Evolutionary conservation across 257 asterid species (phyloP).

Genomic region (Ophiorrhiza pumila): DNA sequence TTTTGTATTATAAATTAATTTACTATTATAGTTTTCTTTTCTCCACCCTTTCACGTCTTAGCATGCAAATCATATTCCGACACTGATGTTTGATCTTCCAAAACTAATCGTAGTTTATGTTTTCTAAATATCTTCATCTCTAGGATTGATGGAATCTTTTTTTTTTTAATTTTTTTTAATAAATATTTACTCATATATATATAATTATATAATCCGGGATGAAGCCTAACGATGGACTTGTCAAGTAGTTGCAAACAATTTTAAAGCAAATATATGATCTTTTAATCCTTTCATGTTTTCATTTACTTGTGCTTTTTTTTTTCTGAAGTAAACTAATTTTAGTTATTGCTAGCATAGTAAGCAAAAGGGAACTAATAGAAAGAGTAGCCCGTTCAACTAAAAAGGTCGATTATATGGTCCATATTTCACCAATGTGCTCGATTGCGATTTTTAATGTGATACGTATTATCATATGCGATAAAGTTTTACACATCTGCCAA

Average conservation of each 20-base stretch:
- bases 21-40: neutral
- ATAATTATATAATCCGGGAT: neutral
- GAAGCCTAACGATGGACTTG: neutral
- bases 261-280: neutral
- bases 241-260: neutral
- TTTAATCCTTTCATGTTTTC: neutral
- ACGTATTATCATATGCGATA: too few species aligned
- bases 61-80: neutral
- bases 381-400: too few species aligned
- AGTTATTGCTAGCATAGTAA: neutral
- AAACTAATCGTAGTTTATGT: neutral
- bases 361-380: neutral
- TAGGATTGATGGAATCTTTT: neutral
- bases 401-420: too few species aligned
- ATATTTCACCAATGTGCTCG: too few species aligned
- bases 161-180: too few species aligned
- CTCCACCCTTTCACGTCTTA: neutral
- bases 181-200: too few species aligned
- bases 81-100: neutral
- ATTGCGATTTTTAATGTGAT: too few species aligned
- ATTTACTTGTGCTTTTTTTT: neutral
- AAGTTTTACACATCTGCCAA: too few species aligned
- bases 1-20: too few species aligned
- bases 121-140: neutral
- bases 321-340: neutral